A percentile compares a stretch with the other conserved stretches of the same genome.
Conservation (phyloP, 306 rosid genomes). For the Quercus cerris region DNA sequence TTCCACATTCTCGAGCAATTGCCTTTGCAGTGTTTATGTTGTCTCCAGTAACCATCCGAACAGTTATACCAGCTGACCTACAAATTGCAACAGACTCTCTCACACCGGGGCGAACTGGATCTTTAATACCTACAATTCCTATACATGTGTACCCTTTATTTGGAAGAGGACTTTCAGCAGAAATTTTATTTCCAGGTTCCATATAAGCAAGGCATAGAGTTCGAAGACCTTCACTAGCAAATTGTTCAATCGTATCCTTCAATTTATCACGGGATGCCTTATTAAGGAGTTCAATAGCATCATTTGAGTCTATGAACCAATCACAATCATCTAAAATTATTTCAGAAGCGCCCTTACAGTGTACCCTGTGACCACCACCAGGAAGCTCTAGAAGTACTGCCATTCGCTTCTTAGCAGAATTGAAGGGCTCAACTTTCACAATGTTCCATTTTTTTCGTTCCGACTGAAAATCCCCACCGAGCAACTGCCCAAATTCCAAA, state of each 20-base stretch:
- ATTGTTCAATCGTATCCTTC: conserved; percentile 60
- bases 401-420: conserved; percentile 84
- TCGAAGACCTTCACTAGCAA: conserved; percentile 91
- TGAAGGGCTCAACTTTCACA: conserved; percentile 91
- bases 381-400: conserved; percentile 74
- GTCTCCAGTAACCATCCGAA: conserved; percentile 97
- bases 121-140: conserved; percentile 96
- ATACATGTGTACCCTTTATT: conserved; percentile 69
- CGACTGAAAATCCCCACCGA: conserved; percentile 71
- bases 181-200: conserved; percentile 55
- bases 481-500: conserved; percentile 72
- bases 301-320: conserved; percentile 56
- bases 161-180: conserved; percentile 56
- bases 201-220: conserved; percentile 88
- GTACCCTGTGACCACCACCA: conserved; percentile 69
- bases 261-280: conserved; percentile 44
- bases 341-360: conserved; percentile 95
- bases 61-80: conserved; percentile 89
- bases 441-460: conserved; percentile 56
- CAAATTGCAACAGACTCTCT: conserved; percentile 90
- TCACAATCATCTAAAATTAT: conserved; percentile 78
- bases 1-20: conserved; percentile 97
- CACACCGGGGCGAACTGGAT: conserved; percentile 97
- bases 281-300: conserved; percentile 61
- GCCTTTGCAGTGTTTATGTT: conserved; percentile 97